phyloP scores from a whole-genome alignment of 306 rosid species.

The Glycine latifolia region DNA sequence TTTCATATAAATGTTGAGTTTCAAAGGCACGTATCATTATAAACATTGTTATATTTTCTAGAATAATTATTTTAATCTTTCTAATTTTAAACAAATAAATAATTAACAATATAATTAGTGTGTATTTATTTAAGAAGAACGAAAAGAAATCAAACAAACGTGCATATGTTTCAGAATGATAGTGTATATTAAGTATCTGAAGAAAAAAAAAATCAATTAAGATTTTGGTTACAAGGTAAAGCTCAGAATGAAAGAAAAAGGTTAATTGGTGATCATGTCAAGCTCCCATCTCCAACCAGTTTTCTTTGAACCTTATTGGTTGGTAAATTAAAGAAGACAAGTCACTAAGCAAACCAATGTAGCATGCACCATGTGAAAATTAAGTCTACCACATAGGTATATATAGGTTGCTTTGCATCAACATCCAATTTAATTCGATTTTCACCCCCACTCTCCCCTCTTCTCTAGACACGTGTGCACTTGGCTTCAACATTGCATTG shows the following conservation, averaged over 20 bases:
- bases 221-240: conserved; percentile 32
- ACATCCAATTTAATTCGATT: conserved; percentile 33
- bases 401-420: conserved; percentile 47
- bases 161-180: conserved; percentile 31
- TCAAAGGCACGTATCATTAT: not conserved
- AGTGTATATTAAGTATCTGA: not conserved
- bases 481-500: conserved; percentile 27
- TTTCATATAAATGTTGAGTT: not conserved
- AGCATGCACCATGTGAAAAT: conserved; percentile 11
- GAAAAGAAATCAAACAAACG: not conserved
- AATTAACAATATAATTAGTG: not conserved
- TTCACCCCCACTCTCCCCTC: conserved; percentile 33
- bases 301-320: conserved; percentile 33
- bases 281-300: conserved; percentile 23
- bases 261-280: conserved; percentile 12
- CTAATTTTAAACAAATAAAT: not conserved
- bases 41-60: not conserved
- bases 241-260: conserved; percentile 20
- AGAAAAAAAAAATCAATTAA: conserved; percentile 30
- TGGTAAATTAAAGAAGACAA: conserved; percentile 42
- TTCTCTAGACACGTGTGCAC: conserved; percentile 41
- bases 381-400: not conserved
- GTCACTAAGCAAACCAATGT: conserved; percentile 29
- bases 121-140: not conserved
- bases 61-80: not conserved